Conservation (phyloP, 352 stramenopile species). For the Pilasporangium apinafurcum region DNA sequence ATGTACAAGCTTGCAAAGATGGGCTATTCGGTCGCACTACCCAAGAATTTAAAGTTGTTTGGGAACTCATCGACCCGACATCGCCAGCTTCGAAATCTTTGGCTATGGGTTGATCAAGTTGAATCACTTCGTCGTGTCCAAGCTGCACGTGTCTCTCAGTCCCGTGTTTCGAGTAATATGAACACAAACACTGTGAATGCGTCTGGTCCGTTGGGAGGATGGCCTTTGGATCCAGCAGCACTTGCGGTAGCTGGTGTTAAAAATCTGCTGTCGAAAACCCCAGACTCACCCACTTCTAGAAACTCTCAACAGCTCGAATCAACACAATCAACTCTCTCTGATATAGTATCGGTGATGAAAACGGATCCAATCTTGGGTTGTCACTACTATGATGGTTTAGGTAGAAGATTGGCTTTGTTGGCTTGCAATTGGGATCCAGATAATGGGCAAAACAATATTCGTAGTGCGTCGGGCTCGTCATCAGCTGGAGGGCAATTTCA, state of each 20-base stretch:
- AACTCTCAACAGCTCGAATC: background rate
- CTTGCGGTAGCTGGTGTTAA: constrained; percentile 61
- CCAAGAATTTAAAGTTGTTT: constrained; percentile 76
- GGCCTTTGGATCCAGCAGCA: constrained; percentile 61
- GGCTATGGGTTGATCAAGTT: constrained; percentile 83
- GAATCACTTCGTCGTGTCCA: constrained; percentile 63
- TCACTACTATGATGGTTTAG: constrained; percentile 66
- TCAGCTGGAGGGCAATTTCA: constrained; percentile 3
- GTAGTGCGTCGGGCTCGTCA: constrained; percentile 3
- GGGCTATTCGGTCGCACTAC: constrained; percentile 70
- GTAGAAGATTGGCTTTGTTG: constrained; percentile 54
- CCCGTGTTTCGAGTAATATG: constrained; percentile 11
- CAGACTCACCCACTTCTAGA: constrained; percentile 10
- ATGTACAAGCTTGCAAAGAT: constrained; percentile 75
- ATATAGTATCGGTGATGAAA: constrained; percentile 45
- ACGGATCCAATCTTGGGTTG: constrained; percentile 65
- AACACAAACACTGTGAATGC: constrained; percentile 14
- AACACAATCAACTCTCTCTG: constrained; percentile 11
- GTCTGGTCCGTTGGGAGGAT: constrained; percentile 44
- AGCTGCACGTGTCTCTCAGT: constrained; percentile 45
- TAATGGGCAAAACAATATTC: constrained; percentile 28
- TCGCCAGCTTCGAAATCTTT: constrained; percentile 55
- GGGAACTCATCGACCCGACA: constrained; percentile 22
- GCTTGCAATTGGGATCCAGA: constrained; percentile 85
- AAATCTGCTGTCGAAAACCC: constrained; percentile 34